Conservation (phyloP, 768 basidiomycete species). For the Mycena vulgaris region DNA sequence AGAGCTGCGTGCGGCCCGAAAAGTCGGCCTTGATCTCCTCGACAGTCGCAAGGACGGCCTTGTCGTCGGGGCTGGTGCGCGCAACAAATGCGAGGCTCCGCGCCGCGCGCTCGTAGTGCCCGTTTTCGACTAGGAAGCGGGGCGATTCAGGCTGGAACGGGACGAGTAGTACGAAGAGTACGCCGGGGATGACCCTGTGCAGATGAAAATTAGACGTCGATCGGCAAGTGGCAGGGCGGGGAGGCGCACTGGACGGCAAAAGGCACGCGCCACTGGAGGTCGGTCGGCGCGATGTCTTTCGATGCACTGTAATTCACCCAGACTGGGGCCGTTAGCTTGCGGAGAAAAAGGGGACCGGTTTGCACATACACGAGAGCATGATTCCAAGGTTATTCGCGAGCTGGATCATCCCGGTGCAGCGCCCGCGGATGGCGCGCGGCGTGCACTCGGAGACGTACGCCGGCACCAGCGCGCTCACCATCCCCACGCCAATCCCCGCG, state of each 20-base stretch:
- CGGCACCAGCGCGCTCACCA: constrained; percentile 66
- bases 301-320: constrained; percentile 66
- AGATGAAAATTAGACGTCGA: background rate
- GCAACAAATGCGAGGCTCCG: constrained; percentile 57
- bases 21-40: constrained; percentile 66
- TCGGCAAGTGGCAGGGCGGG: too few species aligned
- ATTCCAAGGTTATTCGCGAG: constrained; percentile 56
- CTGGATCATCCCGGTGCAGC: constrained; percentile 64
- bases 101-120: constrained; percentile 58
- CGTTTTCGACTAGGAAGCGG: constrained; percentile 67
- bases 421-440: constrained; percentile 63
- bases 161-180: constrained; percentile 64
- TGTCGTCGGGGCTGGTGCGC: constrained; percentile 51
- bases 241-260: constrained; percentile 60
- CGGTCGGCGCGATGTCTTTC: constrained; percentile 53
- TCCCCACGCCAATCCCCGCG: constrained; percentile 75
- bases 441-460: constrained; percentile 68
- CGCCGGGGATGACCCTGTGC: constrained; percentile 62
- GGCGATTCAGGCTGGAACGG: constrained; percentile 69
- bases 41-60: constrained; percentile 53
- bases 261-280: constrained; percentile 69
- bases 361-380: constrained; percentile 53
- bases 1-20: constrained; percentile 38
- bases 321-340: constrained; percentile 40
- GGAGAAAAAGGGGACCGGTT: background rate